Evolutionary conservation across 371 early-diverging fungal species (phyloP), one percentile per base, ranked within the genome.

Genomic region (Apophysomyces elegans): DNA sequence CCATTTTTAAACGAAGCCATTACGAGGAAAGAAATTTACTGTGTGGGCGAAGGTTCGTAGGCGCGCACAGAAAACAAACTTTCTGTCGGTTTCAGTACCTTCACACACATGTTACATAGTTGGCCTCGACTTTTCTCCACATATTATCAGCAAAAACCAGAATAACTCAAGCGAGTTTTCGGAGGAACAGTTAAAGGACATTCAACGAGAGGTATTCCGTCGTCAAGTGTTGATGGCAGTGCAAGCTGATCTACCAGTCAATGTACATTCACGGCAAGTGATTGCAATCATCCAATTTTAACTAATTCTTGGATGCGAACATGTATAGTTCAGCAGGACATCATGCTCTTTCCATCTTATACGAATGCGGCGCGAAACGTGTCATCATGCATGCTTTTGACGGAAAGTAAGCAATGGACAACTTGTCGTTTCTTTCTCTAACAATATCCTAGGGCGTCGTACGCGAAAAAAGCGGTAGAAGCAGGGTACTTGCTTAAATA

Each of bases 351-450:
- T 75, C 77, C 4, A 61, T 86, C 16, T 66, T 91, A 65, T 76
- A 79, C 37, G 84, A 84, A 61, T 67, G 73, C 50, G 79, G 73
- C 4, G 86, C 84, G 61, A 78, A 77, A 32, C 73, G 73, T 21
- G 85, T 81, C 2, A 76, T 88, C 18, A 65, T 91, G 72, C 92
- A 91, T 66, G 90, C 90, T 7, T 91, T 89, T 70, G 90, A 91
- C 70, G 91, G 91, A 12, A 84, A 81, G 76, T 75, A 67, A 39
- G 68, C 58, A 37, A 7, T 26, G 32, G 32, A 12, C 11, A 41
- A 14, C 21, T 57, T 12, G 0, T 35, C 1, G 14, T 26, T 26
- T 41, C 43, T 13, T 57, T 13, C 6, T 7, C 39, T 41, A 14
- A 43, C 18, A 41, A 21, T 36, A 14, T 18, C 38, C 4, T 43